Base-by-base conservation (phyloP, 768 basidiomycete genomes). In the Amanita phalloides region DNA sequence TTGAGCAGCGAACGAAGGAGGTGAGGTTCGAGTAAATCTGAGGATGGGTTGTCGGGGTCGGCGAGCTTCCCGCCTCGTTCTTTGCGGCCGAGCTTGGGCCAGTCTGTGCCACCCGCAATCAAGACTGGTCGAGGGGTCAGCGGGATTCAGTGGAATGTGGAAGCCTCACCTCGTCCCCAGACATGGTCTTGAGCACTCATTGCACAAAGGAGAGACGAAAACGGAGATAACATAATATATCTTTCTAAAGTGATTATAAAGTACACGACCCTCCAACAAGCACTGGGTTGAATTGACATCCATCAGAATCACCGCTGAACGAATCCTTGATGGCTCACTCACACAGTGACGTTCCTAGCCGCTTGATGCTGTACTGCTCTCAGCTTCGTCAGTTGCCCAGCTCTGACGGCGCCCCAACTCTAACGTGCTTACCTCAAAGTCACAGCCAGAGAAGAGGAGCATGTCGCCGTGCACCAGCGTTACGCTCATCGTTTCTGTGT, bases 1-100 rank as follows among this genome's bases (percentile, higher is more conserved):
- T 94, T 93, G 63, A 80, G 75, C 30, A 97, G 72, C 0, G 91
- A 89, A 53, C 95, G 87, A 14, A 97, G 76, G 60, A 95, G 90
- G 66, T 93, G 80, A 0, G 93, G 92, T 65, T 88, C 81, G 49
- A 84, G 75, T 3, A 97, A 78, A 73, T 97, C 93, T 3, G 90
- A 84, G 55, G 75, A 64, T 75, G 17, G 17, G 17, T 78, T 60
- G 45, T 64, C 63, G 54, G 64, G 67, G 33, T 71, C 73, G 10
- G 21, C 9, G 57, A 62, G 62, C 21, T 63, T 63, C 43, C 75
- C 78, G 51, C 73, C 72, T 49, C 81, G 76, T 49, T 86, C 86
- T 64, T 89, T 90, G 50, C 79, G 74, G 50, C 88, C 89, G 35
- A 90, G 76, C 60, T 79, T 79, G 30, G 82, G 75, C 88, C 90